Base-by-base conservation (phyloP, 805 yeast species). In the Metschnikowia noctiluminum region DNA sequence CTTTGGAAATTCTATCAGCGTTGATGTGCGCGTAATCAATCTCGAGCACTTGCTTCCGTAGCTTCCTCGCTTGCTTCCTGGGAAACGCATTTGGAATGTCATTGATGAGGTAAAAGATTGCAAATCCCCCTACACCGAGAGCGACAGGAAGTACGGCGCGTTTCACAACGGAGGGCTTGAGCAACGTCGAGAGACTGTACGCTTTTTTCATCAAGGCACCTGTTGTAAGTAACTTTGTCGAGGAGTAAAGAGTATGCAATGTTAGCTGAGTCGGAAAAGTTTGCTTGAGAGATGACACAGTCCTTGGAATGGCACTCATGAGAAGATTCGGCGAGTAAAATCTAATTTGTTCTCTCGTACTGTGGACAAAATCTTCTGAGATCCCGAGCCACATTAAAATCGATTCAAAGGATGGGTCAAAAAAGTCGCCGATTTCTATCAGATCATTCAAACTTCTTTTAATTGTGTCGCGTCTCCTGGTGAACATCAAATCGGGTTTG, bases 1-100 rank as follows among this genome's bases (percentile, higher is more conserved):
- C 98, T 55, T 80, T 82, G 0, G 96, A 76, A 7, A 94, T 79
- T 51, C 99, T 76, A 42, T 77, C 78, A 0, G 96, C 82, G 62
- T 91, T 92, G 40, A 74, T 59, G 57, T 87, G 94, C 11, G 87
- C 82, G 59, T 90, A 94, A 51, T 91, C 97, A 56, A 82, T 66
- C 13, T 78, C 79, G 38, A 74, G 73, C 32, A 94, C 71, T 59
- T 85, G 86, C 7, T 62, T 62, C 53, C 78, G 79, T 55, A 92
- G 79, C 65, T 87, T 89, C 42, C 77, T 73, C 0, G 94, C 89
- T 50, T 89, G 77, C 49, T 90, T 90, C 55, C 89, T 74, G 15
- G 96, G 95, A 58, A 89, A 81, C 0, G 97, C 96, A 58, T 85
- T 80, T 2, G 97, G 97, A 12, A 95, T 81, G 64, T 94, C 98